A percentile compares a stretch with the other conserved stretches of the same genome.
Evolutionary conservation across 1,284 basidiomycete species (phyloP).

Genomic region (Malassezia restricta): DNA sequence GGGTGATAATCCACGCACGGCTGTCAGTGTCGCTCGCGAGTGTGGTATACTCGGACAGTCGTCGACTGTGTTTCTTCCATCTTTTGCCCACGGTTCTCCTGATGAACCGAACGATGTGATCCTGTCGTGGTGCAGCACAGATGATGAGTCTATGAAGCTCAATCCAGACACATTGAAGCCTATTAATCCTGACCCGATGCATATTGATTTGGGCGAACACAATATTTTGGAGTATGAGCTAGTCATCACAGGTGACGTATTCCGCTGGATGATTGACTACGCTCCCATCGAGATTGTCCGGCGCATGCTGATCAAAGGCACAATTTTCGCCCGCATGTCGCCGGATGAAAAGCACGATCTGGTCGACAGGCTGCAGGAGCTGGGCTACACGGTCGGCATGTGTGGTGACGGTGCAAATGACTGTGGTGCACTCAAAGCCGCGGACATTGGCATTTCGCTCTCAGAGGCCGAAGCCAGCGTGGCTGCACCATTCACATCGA

Average conservation of each 20-base stretch:
- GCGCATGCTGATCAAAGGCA: constrained; percentile 81
- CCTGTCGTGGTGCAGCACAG: constrained; percentile 82
- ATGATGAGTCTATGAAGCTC: constrained; percentile 72
- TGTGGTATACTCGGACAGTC: constrained; percentile 79
- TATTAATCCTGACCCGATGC: constrained; percentile 31
- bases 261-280: constrained; percentile 95
- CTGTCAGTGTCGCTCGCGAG: constrained; percentile 90
- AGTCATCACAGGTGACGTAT: constrained; percentile 89
- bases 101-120: constrained; percentile 47
- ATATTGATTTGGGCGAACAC: constrained; percentile 34
- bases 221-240: constrained; percentile 71
- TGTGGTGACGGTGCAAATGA: constrained; percentile 99
- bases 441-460: constrained; percentile 90
- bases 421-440: constrained; percentile 93
- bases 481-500: constrained; percentile 94
- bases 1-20: constrained; percentile 91
- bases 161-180: constrained; percentile 68
- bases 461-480: constrained; percentile 97
- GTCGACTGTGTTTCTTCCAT: constrained; percentile 79
- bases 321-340: constrained; percentile 96
- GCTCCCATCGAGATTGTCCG: constrained; percentile 63
- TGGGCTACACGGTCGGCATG: constrained; percentile 94
- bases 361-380: constrained; percentile 77
- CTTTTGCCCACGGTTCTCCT: constrained; percentile 50
- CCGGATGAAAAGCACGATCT: constrained; percentile 99